These are phyloP conservation scores for Rickenella mellea DNA, from an alignment of 768 basidiomycete species.

Conservation along the genomic window DNA sequence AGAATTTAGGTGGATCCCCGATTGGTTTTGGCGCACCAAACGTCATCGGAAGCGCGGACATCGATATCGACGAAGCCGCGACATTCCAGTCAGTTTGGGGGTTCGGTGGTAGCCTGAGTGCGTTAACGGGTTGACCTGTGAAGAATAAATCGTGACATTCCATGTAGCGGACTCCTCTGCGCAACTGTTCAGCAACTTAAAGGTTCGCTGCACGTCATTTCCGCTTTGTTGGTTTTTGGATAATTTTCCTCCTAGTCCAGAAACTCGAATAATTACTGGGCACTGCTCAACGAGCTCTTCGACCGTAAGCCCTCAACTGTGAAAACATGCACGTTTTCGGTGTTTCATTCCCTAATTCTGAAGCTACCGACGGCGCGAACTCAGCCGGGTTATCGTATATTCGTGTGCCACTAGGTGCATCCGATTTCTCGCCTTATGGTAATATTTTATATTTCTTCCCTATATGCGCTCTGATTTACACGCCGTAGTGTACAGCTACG, in stretches of 20 bases:
- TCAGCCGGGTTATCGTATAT: conserved; percentile 63
- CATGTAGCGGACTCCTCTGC: conserved; percentile 69
- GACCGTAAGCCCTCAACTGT: conserved; percentile 20
- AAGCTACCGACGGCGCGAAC: conserved; percentile 48
- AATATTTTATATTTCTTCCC: background rate
- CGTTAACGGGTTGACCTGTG: conserved; percentile 5
- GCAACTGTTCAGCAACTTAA: conserved; percentile 47
- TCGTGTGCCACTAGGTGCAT: conserved; percentile 61
- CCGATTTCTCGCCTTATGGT: conserved; percentile 61
- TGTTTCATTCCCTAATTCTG: conserved; percentile 1
- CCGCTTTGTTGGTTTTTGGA: conserved; percentile 1
- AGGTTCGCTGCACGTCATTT: conserved; percentile 29
- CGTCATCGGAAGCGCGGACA: conserved; percentile 48
- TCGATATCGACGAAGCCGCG: conserved; percentile 43
- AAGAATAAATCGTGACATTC: conserved; percentile 1
- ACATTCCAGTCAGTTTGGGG: conserved; percentile 58
- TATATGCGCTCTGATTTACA: background rate
- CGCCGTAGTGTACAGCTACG: conserved; percentile 47
- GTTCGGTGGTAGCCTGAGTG: conserved; percentile 61
- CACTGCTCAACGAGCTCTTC: conserved; percentile 50
- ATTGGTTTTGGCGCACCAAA: conserved; percentile 56
- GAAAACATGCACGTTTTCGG: background rate
- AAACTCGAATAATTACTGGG: conserved; percentile 50
- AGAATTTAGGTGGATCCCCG: conserved; percentile 26
- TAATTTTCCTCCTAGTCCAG: conserved; percentile 24